Base-by-base conservation (phyloP, 768 basidiomycete species). In the Pleurotus giganteus region DNA sequence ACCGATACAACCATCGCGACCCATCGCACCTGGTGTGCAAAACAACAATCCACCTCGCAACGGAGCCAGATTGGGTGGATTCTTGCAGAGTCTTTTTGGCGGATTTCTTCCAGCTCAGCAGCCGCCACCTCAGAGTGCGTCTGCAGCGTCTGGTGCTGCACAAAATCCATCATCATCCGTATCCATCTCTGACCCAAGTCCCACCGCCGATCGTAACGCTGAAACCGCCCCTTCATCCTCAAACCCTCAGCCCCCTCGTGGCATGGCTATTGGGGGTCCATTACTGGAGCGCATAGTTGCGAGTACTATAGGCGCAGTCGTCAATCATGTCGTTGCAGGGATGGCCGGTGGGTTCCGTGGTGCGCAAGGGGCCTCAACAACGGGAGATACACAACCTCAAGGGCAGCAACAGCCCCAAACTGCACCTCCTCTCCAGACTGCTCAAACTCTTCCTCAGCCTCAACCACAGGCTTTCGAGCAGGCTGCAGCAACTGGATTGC, bases 401-500 rank as follows among this genome's bases (percentile, higher is more conserved):
- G 24, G 2, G 24, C 27, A 17, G 8, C 19, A 23, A 28, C 44
- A 45, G 19, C 27, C 44, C 19, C 8, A 8, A 7, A 41, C 12
- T 8, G 39, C 39, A 6, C 12, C 19, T 15, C 39, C 39, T 6
- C 27, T 9, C 12, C 9, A 19, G 4, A 37, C 21, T 28, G n/a
- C 15, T 31, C 23, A 36, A 11, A 17, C 49, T 23, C 49, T 37
- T n/a, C 49, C 49, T 23, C 49, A 37, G 27, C 21, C 23, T 12
- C 49, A 19, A 19, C 34, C 34, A 4, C 49, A 37, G 21, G 27
- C 31, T 21, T 9, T 23, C 23, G 49, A 51, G 24, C 31, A 51
- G 37, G 49, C 49, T n/a, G 49, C 49, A 12, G 49, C 49, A 32
- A 51, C 31, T 27, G 49, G 49, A 8, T 37, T 51, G 34, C 49